A percentile compares a stretch with the other conserved stretches of the same genome.
Conservation (phyloP, 75 land plant species). For the Chamaecyparis obtusa region DNA sequence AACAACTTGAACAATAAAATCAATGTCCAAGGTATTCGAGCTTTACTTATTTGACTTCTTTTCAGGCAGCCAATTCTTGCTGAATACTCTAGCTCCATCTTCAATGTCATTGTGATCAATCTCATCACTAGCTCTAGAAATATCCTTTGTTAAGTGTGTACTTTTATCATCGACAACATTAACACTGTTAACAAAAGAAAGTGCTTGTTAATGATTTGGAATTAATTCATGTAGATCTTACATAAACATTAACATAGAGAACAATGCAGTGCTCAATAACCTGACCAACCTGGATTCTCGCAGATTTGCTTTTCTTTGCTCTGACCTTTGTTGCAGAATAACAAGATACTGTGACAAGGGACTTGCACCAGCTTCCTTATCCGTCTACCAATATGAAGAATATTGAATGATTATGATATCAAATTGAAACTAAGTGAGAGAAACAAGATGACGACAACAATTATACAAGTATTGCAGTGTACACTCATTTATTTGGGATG, state of each 20-base stretch:
- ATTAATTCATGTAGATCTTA: neutral
- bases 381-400: conserved; percentile 48
- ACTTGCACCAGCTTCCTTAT: conserved; percentile 57
- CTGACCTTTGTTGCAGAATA: conserved; percentile 52
- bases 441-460: neutral
- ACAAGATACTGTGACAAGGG: conserved; percentile 64
- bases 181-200: conserved; percentile 41
- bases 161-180: conserved; percentile 43
- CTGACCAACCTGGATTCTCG: conserved; percentile 76
- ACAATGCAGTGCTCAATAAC: neutral
- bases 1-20: neutral
- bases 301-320: conserved; percentile 50
- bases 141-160: conserved; percentile 19
- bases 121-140: conserved; percentile 35
- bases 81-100: conserved; percentile 59
- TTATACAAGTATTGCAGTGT: too few species aligned
- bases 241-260: neutral
- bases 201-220: too few species aligned
- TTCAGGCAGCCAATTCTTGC: conserved; percentile 78
- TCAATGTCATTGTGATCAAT: conserved; percentile 32
- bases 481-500: neutral
- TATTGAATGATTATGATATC: neutral
- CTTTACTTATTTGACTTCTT: conserved; percentile 24
- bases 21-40: too few species aligned
- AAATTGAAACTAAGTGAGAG: neutral